A percentile compares a stretch with the other conserved stretches of the same genome.
Conservation (phyloP, 1,139 yeast genomes). For the Taphrina communis region DNA sequence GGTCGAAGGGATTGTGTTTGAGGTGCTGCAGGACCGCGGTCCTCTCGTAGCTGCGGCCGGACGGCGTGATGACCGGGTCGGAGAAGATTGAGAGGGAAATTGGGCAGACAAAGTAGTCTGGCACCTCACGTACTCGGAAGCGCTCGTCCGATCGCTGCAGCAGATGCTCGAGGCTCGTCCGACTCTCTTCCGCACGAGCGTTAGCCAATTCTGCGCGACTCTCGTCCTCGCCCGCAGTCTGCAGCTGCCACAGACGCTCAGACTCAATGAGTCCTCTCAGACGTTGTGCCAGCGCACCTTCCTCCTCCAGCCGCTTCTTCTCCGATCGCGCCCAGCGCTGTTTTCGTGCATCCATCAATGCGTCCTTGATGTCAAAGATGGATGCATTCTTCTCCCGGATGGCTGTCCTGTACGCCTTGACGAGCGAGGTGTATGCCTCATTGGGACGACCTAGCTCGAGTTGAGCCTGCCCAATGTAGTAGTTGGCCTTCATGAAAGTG, state of each 20-base stretch:
- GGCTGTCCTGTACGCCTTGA: slow-evolving; percentile 52
- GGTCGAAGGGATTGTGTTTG: slow-evolving; percentile 55
- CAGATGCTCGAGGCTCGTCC: slow-evolving; percentile 49
- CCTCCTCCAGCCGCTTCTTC: slow-evolving; percentile 47
- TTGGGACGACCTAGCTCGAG: slow-evolving; percentile 49
- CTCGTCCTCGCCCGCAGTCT: slow-evolving; percentile 48
- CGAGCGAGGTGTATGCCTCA: slow-evolving; percentile 51
- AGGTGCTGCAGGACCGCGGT: slow-evolving; percentile 55
- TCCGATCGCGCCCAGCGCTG: slow-evolving; percentile 49
- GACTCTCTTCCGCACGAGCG: slow-evolving; percentile 48
- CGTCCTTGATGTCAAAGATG: slow-evolving; percentile 49
- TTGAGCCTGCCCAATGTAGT: slow-evolving; percentile 49
- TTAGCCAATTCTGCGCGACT: slow-evolving; percentile 49
- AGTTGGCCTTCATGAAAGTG: slow-evolving; percentile 39
- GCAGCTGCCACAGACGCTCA: slow-evolving; percentile 46
- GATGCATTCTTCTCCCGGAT: slow-evolving; percentile 49
- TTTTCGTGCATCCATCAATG: slow-evolving; percentile 50
- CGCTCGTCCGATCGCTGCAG: slow-evolving; percentile 50
- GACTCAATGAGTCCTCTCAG: slow-evolving; percentile 49
- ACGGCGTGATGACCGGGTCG: slow-evolving; percentile 59
- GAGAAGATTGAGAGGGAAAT: slow-evolving; percentile 57
- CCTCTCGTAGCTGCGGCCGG: slow-evolving; percentile 60
- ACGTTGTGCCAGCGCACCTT: slow-evolving; percentile 50
- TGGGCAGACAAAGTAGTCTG: slow-evolving; percentile 58
- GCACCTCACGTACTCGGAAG: slow-evolving; percentile 51